Conservation (phyloP, 1,139 yeast species). For the Trichomonascaceae sp. region DNA sequence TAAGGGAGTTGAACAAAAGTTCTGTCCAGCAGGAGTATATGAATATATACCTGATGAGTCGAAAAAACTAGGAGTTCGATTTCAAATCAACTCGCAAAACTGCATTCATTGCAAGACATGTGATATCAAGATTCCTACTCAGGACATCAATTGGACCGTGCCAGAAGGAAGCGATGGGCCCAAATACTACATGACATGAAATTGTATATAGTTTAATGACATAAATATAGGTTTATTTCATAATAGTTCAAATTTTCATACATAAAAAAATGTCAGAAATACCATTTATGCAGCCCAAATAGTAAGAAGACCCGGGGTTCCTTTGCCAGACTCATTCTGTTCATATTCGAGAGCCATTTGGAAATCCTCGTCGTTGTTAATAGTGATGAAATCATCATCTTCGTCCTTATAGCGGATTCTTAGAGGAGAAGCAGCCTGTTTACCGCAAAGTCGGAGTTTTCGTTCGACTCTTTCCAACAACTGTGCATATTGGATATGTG, state of each 20-base stretch:
- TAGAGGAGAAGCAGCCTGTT: constrained; percentile 35
- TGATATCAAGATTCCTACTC: constrained; percentile 92
- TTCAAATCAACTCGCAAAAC: constrained; percentile 91
- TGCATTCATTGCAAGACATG: constrained; percentile 98
- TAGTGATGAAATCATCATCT: constrained; percentile 88
- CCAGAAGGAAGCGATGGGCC: constrained; percentile 99
- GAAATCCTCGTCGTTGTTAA: constrained; percentile 76
- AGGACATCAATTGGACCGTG: constrained; percentile 89
- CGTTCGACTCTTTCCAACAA: constrained; percentile 40
- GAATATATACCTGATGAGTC: constrained; percentile 74
- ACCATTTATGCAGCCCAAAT: constrained; percentile 17
- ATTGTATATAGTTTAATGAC: constrained; percentile 1
- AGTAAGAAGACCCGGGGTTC: constrained; percentile 9
- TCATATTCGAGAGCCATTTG: constrained; percentile 36
- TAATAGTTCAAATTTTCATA: not conserved
- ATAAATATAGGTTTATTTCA: not conserved
- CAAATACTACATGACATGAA: constrained; percentile 70
- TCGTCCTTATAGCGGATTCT: constrained; percentile 84
- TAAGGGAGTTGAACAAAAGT: constrained; percentile 82
- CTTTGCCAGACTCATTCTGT: constrained; percentile 9
- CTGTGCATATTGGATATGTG: constrained; percentile 42
- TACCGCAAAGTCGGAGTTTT: constrained; percentile 41
- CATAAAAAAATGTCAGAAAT: not conserved
- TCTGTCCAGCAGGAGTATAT: constrained; percentile 98
- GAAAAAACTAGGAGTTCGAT: constrained; percentile 58